Base-by-base conservation (phyloP, 768 basidiomycete genomes). In the Lentinula sp. region DNA sequence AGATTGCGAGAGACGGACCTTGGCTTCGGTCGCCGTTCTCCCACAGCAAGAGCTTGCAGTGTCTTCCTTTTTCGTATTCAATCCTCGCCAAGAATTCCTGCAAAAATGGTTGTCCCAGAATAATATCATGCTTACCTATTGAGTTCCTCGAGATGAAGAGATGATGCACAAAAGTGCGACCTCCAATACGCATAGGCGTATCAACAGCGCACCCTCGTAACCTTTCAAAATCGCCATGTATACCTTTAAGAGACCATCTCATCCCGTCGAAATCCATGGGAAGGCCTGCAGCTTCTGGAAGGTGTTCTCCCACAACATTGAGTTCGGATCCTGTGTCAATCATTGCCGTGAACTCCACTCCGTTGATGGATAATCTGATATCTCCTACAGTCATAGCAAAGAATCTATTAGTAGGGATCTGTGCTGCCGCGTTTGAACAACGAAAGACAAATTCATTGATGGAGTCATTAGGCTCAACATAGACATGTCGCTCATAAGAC, bases 201-300 rank as follows among this genome's bases (percentile, higher is more conserved):
- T 73, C 65, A 0, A 57, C 21, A 8, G 56, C 54, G 21, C 66
- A 67, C 0, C 71, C 70, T 1, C 61, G 40, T 0, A 73, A 52
- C 0, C 60, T 59, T 0, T 65, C 63, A 3, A 67, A 46, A 5
- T 55, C 45, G 2, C 69, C 64, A 18, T 68, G 62, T 2, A 73
- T 66, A 0, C 71, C 72, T 40, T 64, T 65, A 0, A 73, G 60
- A 0, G 70, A 66, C 72, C 72, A 73, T 0, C 63, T 18, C 8
- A 57, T 35, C 0, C 72, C 70, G 28, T 72, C 70, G 18, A 32
- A 48, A 48, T 97, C 93, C 75, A 98, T 81, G 4, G 91, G 23
- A 18, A 57, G 34, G 43, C 35, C 37, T 23, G 15, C 8, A 16
- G 43, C 46, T 4, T 60, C 42, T 1, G 32, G 10, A 3, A 32